Evolutionary conservation across 2,329 filamentous ascomycete genomes (phyloP), one percentile per base, ranked within the genome.

Genomic region (Macroventuria anomochaeta): DNA sequence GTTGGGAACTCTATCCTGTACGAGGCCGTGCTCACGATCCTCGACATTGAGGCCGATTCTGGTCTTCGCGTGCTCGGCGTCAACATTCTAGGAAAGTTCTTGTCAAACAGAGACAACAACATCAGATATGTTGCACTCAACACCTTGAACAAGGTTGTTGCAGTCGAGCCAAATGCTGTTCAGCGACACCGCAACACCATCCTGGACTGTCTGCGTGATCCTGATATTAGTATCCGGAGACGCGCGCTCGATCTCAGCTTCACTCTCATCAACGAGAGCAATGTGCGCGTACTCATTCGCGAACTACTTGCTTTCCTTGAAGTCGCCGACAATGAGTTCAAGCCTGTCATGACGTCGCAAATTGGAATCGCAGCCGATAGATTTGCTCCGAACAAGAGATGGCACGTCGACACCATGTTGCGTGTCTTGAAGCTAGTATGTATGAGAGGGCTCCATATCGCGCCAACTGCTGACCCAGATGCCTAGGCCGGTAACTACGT

Each of bases 31-130:
- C 86, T 95, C 36, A 99, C 95, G 0, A 99, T 99, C 63, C 86
- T 99, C 41, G 95, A 99, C 64, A 97, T 99, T 47, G 95, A 99
- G 76, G 96, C 95, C 18, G 96, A 99, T 72, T 96, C 95, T 8
- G 93, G 95, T 29, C 79, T 99, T 59, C 85, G 96, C 43, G 95
- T 99, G 18, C 83, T 99, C 21, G 95, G 95, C 69, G 95, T 99
- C 65, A 99, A 99, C 73, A 99, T 99, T 62, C 85, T 99, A 20
- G 95, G 96, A 73, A 99, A 97, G 74, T 99, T 99, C 78, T 79
- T 99, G 58, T 88, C 93, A n/a, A 99, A 99, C 80, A 88, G 93
- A 65, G 95, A 99, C 77, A 99, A 99, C 81, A 99, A 99, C 73
- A 99, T 99, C 68, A 89, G 95, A 75, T 99, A 99, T 71, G 95